A percentile compares a stretch with the other conserved stretches of the same genome.
Conservation (phyloP, 495 filamentous ascomycete species). For the Podospora australis region DNA sequence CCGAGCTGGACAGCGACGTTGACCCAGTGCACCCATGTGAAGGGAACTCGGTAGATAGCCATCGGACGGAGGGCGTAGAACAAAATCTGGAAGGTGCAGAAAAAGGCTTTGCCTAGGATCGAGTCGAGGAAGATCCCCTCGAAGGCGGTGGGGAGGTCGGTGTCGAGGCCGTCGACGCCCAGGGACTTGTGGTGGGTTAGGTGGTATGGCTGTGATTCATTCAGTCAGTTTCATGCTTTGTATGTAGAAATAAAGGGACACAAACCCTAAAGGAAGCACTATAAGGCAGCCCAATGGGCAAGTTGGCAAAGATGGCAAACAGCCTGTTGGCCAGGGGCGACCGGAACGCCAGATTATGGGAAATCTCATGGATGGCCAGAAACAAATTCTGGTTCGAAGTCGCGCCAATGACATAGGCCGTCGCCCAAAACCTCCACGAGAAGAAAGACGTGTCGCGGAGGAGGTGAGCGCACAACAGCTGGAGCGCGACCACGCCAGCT, state of each 20-base stretch:
- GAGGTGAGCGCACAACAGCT: conserved; percentile 71
- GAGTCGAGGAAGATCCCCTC: conserved; percentile 94
- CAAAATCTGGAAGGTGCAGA: conserved; percentile 98
- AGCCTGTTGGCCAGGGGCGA: conserved; percentile 77
- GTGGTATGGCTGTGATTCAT: conserved; percentile 70
- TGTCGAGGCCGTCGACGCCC: conserved; percentile 92
- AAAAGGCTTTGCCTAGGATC: conserved; percentile 96
- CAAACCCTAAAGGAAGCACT: conserved; percentile 87
- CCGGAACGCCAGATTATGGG: conserved; percentile 92
- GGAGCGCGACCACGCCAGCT: conserved; percentile 72
- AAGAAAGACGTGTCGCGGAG: conserved; percentile 75
- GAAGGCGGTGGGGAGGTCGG: conserved; percentile 85
- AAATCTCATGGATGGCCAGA: conserved; percentile 98
- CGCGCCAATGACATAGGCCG: conserved; percentile 88
- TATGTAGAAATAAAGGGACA: background rate
- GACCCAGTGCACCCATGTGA: conserved; percentile 76
- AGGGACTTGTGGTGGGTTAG: conserved; percentile 99
- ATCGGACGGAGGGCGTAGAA: conserved; percentile 99
- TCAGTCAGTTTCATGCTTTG: conserved; percentile 3
- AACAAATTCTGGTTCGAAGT: conserved; percentile 99
- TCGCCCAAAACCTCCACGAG: conserved; percentile 74
- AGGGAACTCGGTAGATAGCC: conserved; percentile 82
- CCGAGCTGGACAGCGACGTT: conserved; percentile 70
- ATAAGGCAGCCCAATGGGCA: conserved; percentile 93
- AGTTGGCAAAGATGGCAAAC: conserved; percentile 86